Base-by-base conservation (phyloP, 2,329 filamentous ascomycete genomes). In the Beauveria pseudobassiana region DNA sequence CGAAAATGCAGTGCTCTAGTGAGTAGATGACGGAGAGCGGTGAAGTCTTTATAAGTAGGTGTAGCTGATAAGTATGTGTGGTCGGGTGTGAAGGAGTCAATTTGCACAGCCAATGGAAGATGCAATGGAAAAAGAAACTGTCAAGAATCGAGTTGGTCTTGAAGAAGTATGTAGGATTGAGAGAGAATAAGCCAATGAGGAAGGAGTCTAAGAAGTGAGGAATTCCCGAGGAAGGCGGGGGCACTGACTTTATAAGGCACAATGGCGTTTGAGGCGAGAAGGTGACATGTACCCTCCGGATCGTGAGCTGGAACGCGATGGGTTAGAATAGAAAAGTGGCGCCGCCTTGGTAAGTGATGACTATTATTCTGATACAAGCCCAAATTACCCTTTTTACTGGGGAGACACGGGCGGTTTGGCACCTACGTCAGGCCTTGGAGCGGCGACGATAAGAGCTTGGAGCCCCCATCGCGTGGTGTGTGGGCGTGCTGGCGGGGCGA, bases 231-330 rank as follows among this genome's bases (percentile, higher is more conserved):
- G 30, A 24, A 55, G 59, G 59, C 43, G 59, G 51, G 58, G 30
- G 43, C 43, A 20, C 28, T 42, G 59, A 4, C 59, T 61, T 61
- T 61, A 61, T 61, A 61, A 61, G 43, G 34, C 14, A 50, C 45
- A 24, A 30, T 28, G 30, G 28, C 30, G 30, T 50, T 50, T 34
- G 7, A 40, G 26, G 22, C 28, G n/a, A 46, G 26, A 45, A 45
- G 42, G 16, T 22, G 20, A 6, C 26, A 22, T 18, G 54, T 38
- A 56, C 28, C 34, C 43, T 59, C 34, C 5, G 24, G 52, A 55
- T 55, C 52, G 52, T 55, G 52, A 43, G 52, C 18, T 28, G 52
- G 40, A 45, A 55, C 56, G 56, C 46, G 38, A 51, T 48, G 30
- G 28, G 52, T 38, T 38, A 38, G 34, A 38, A 28, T 30, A 26